These are phyloP conservation scores for Spergularia bocconei DNA, from an alignment of 148 eudicot genomes.

Conservation along the genomic window DNA sequence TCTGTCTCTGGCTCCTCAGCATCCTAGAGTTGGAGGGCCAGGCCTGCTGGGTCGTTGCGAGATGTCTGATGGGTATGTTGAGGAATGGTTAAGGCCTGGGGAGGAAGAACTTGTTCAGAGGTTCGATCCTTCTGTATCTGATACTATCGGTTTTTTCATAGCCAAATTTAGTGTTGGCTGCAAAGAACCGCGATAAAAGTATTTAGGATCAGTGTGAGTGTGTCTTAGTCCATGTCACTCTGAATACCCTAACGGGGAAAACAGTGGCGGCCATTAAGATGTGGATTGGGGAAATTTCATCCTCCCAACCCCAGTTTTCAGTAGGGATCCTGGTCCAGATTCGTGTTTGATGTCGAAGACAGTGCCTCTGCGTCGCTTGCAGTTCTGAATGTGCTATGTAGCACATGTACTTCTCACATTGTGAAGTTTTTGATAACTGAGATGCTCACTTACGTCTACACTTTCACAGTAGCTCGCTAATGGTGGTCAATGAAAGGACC, in stretches of 20 bases:
- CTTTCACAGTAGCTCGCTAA: neutral
- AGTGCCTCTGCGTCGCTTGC: neutral
- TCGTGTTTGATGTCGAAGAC: slow-evolving; percentile 1
- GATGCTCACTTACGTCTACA: neutral
- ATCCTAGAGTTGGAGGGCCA: slow-evolving; percentile 77
- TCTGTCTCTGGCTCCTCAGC: slow-evolving; percentile 68
- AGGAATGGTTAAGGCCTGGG: slow-evolving; percentile 87
- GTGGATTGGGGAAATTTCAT: neutral
- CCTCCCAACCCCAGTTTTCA: neutral
- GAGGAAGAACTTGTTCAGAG: slow-evolving; percentile 90
- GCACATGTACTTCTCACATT: neutral
- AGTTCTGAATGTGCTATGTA: neutral
- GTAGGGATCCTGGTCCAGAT: neutral
- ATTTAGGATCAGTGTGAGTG: neutral
- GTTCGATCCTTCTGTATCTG: slow-evolving; percentile 79
- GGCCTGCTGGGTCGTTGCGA: slow-evolving; percentile 70
- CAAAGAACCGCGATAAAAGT: slow-evolving; percentile 37
- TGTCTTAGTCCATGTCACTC: no score
- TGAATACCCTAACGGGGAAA: neutral
- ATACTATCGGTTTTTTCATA: slow-evolving; percentile 91
- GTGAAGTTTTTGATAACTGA: neutral
- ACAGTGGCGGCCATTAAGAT: neutral
- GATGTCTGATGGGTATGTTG: slow-evolving; percentile 62
- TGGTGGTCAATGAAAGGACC: neutral
- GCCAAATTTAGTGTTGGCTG: slow-evolving; percentile 81